Conservation (phyloP, 1,139 yeast species). For the Hyphopichia khmerensis region DNA sequence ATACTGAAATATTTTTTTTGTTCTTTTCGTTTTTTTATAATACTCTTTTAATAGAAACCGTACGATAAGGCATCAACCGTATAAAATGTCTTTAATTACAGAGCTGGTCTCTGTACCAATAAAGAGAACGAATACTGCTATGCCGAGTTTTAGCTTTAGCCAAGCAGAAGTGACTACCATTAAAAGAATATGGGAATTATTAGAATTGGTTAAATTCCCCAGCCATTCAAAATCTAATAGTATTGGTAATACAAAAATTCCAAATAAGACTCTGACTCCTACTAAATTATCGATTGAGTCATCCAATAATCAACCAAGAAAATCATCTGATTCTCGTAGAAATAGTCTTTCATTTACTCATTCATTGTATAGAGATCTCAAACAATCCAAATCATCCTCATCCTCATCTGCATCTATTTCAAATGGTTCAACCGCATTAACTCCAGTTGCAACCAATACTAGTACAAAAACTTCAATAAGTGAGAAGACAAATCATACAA, state of each 20-base stretch:
- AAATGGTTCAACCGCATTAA: background rate
- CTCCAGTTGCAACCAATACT: background rate
- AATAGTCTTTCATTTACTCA: background rate
- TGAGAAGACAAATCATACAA: too few species aligned
- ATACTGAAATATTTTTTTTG: too few species aligned
- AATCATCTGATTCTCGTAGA: background rate
- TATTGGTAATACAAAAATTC: too few species aligned
- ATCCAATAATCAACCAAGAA: too few species aligned
- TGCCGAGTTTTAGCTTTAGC: conserved; percentile 9
- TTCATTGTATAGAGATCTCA: background rate
- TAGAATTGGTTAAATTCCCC: conserved; percentile 6
- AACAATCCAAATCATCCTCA: background rate
- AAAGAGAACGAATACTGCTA: background rate
- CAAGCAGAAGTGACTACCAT: conserved; percentile 13
- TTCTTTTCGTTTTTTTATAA: too few species aligned
- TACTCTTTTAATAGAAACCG: too few species aligned
- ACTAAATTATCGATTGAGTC: too few species aligned
- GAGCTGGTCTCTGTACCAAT: conserved; percentile 3
- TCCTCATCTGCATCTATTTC: too few species aligned
- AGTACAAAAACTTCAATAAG: background rate
- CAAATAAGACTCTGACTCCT: too few species aligned
- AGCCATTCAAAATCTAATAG: too few species aligned
- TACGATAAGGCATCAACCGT: too few species aligned
- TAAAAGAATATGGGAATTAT: conserved; percentile 14
- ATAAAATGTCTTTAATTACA: background rate